These are phyloP conservation scores for Phytopythium chamaehyphon DNA, from an alignment of 352 stramenopile genomes.

Conservation along the genomic window DNA sequence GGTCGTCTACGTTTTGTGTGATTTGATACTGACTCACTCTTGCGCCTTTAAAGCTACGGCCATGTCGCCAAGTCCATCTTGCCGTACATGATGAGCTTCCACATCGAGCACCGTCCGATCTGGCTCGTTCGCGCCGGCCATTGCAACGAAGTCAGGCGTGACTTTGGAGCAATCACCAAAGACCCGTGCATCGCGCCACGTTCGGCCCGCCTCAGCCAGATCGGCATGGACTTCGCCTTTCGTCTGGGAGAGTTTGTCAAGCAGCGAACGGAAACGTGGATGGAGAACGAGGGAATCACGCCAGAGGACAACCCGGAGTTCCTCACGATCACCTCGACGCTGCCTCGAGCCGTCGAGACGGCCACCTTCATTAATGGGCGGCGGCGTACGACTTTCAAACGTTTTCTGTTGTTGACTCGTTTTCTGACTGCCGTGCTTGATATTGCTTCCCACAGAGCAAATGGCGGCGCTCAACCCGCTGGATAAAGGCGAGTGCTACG, in stretches of 20 bases:
- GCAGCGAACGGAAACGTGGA: conserved; percentile 55
- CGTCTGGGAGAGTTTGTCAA: conserved; percentile 91
- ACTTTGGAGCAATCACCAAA: conserved; percentile 66
- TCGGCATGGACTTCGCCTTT: conserved; percentile 91
- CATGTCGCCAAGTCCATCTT: conserved; percentile 91
- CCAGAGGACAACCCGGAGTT: conserved; percentile 42
- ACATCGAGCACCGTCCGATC: conserved; percentile 91
- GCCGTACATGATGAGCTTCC: conserved; percentile 93
- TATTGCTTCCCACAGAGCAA: conserved; percentile 36
- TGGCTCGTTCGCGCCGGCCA: conserved; percentile 91
- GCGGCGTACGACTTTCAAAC: conserved; percentile 21
- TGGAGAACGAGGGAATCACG: conserved; percentile 35
- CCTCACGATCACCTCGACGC: conserved; percentile 74
- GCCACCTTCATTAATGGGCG: conserved; percentile 42
- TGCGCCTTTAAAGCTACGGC: conserved; percentile 39
- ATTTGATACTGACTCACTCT: background rate
- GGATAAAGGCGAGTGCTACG: conserved; percentile 85
- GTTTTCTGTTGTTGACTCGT: conserved; percentile 5
- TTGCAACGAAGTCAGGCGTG: conserved; percentile 60
- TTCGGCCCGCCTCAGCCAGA: conserved; percentile 80
- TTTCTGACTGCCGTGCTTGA: too few species aligned
- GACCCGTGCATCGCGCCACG: conserved; percentile 72
- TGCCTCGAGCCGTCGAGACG: conserved; percentile 76
- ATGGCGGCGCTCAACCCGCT: conserved; percentile 79
- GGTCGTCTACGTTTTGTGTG: too few species aligned